Evolutionary conservation across 257 asterid species (phyloP), one percentile per base, ranked within the genome.

Genomic region (Mentha longifolia): DNA sequence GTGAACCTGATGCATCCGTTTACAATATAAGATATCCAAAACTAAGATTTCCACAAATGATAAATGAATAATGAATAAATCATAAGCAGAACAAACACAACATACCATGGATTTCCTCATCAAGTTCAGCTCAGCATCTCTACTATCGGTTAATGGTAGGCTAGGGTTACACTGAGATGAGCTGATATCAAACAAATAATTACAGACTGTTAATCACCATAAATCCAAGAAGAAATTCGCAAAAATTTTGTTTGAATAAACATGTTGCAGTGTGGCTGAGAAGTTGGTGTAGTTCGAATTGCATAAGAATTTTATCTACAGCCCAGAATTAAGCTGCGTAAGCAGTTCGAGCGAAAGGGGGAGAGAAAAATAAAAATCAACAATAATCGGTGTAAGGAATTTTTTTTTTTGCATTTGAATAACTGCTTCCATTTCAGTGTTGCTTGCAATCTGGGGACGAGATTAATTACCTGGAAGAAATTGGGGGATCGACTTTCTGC

Each of bases 381-480:
- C 30, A 16, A 47, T 33, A 37, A 6, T 14, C 19, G 14, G 0
- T 5, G 6, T 41, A 63, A 19, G 1, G 25, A 22, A 0, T 22
- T 22, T 22, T 22, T 22, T 35, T 10, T 37, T 37, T 3, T 14
- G n/a, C 17, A 46, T 49, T 55, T 19, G 6, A 47, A 12, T 13
- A 3, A 20, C 54, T 17, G n/a, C 14, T n/a, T 10, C 54, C 12
- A 8, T 3, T 10, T 35, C 7, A 30, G n/a, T 45, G 25, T 22
- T 22, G 25, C 25, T 22, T 22, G 25, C 25, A 20, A 55, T 54
- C 42, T 14, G 22, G 63, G 30, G 46, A 35, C 19, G 62, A 31
- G 4, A 42, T 39, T 39, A 61, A 79, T 76, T 79, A 84, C 91
- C 88, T 68, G 70, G 30, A 64, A 43, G 79, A 56, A 68, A 79